A percentile compares a stretch with the other conserved stretches of the same genome.
phyloP scores from a whole-genome alignment of 2,329 filamentous ascomycete species.

The Rutstroemia sp. region DNA sequence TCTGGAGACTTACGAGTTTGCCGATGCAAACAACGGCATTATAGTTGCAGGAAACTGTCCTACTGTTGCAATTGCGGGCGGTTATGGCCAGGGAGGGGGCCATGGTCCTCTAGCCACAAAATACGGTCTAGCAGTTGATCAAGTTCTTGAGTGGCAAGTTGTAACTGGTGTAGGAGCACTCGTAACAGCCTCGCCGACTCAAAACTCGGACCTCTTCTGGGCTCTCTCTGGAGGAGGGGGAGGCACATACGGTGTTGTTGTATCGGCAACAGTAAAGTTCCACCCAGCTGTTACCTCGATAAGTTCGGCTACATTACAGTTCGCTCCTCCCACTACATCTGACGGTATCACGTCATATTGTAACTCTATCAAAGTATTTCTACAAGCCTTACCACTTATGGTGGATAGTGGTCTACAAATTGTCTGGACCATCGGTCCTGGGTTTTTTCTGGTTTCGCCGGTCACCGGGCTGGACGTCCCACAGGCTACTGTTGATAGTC shows the following conservation, averaged over 20 bases:
- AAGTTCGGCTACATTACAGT: not conserved
- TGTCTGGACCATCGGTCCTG: not conserved
- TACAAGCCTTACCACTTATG: not conserved
- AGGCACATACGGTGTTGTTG: conserved; percentile 49
- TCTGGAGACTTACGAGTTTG: not conserved
- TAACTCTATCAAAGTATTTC: not conserved
- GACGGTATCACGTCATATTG: not conserved
- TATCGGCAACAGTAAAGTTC: conserved; percentile 37
- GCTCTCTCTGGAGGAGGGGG: conserved; percentile 51
- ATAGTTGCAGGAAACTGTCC: not conserved
- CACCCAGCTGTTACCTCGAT: not conserved
- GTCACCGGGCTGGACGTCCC: not conserved
- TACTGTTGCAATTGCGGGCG: conserved; percentile 32
- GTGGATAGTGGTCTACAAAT: not conserved
- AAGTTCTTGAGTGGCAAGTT: conserved; percentile 47
- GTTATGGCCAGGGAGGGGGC: conserved; percentile 52
- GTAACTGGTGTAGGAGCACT: conserved; percentile 41
- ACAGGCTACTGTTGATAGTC: not conserved
- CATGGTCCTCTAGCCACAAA: conserved; percentile 44
- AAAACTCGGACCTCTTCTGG: conserved; percentile 54
- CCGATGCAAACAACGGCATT: not conserved
- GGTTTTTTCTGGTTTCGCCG: not conserved
- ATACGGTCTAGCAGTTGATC: conserved; percentile 51
- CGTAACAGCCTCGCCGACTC: conserved; percentile 36
- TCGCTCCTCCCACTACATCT: not conserved